phyloP scores from a whole-genome alignment of 2,329 filamentous ascomycete genomes.

The Monosporascus cannonballus region DNA sequence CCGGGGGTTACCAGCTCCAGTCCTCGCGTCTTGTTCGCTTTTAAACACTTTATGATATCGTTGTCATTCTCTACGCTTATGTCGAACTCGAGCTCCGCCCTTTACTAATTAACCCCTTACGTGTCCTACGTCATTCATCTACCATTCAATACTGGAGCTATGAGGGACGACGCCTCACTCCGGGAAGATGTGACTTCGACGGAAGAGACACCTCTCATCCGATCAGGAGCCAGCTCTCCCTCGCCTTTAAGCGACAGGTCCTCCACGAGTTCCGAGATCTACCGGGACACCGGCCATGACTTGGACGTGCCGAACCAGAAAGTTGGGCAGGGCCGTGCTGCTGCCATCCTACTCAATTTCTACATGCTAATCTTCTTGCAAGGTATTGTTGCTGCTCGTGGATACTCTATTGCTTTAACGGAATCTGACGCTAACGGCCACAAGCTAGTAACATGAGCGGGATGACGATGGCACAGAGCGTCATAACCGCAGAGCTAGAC shows the following conservation, averaged over 20 bases:
- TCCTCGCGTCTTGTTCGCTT: not conserved
- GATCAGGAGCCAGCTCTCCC: slow-evolving; percentile 10
- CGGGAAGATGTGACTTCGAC: slow-evolving; percentile 10
- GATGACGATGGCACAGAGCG: slow-evolving; percentile 74
- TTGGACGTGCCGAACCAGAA: slow-evolving; percentile 23
- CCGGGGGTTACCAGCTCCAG: not conserved
- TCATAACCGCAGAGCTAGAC: slow-evolving; percentile 68
- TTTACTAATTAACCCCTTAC: not conserved
- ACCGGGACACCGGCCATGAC: slow-evolving; percentile 13
- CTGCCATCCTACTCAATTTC: slow-evolving; percentile 45
- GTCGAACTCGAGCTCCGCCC: no score
- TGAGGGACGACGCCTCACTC: slow-evolving; percentile 8
- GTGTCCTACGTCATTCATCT: not conserved
- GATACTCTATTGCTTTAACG: not conserved
- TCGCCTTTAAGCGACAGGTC: slow-evolving; percentile 2
- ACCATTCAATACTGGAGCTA: not conserved
- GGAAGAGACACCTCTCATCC: slow-evolving; percentile 23
- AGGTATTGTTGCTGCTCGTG: slow-evolving; percentile 30
- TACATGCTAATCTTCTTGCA: slow-evolving; percentile 55
- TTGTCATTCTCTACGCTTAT: not conserved
- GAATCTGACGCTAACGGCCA: not conserved
- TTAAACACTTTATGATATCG: not conserved
- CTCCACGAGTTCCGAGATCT: slow-evolving; percentile 8
- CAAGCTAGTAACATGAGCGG: slow-evolving; percentile 67
- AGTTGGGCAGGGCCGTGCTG: slow-evolving; percentile 26